These are phyloP conservation scores for Castanea mollissima DNA, from an alignment of 306 rosid species.

Conservation along the genomic window DNA sequence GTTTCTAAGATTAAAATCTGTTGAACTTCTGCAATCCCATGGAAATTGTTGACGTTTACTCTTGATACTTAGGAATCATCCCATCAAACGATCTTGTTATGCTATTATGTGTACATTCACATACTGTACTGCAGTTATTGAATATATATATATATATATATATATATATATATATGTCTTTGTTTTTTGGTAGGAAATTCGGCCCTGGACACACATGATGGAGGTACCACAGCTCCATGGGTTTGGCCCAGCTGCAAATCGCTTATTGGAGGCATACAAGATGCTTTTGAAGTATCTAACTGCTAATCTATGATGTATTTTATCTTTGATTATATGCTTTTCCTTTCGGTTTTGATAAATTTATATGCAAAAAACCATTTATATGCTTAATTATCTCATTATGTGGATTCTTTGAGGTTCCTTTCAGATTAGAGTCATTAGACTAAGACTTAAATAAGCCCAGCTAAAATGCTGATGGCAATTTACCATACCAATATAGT, in stretches of 20 bases:
- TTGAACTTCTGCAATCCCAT: background rate
- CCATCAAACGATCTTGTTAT: background rate
- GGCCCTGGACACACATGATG: slow-evolving; percentile 99
- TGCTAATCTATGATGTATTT: background rate
- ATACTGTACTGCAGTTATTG: background rate
- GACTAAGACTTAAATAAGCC: background rate
- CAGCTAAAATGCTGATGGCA: background rate
- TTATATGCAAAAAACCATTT: too few species aligned
- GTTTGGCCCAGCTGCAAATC: slow-evolving; percentile 97
- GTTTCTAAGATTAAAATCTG: background rate
- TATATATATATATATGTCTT: background rate
- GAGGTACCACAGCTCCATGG: slow-evolving; percentile 99
- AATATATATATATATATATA: background rate
- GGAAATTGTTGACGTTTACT: background rate
- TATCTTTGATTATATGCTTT: background rate
- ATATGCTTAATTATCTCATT: too few species aligned
- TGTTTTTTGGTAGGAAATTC: slow-evolving; percentile 71
- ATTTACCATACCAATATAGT: too few species aligned
- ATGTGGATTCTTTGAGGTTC: too few species aligned
- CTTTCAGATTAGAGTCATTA: background rate
- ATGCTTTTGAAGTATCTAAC: slow-evolving; percentile 75
- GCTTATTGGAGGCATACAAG: slow-evolving; percentile 91
- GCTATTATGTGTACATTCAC: background rate
- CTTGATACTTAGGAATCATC: background rate
- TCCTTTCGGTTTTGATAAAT: background rate